Base-by-base conservation (phyloP, 768 basidiomycete genomes). In the Cubamyces lactineus region DNA sequence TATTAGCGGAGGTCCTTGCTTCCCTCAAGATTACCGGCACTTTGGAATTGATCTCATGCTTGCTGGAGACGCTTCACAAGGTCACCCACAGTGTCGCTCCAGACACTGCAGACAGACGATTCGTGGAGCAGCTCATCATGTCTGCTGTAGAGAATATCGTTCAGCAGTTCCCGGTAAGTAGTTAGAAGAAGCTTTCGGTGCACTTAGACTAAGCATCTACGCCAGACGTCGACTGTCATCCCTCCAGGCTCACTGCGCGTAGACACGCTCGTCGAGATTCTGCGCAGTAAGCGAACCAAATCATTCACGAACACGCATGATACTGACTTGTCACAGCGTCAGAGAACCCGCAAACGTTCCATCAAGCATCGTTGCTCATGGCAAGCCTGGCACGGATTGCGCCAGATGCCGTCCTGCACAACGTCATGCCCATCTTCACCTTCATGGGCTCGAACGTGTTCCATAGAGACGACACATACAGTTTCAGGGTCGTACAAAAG, bases 381-480 rank as follows among this genome's bases (percentile, higher is more conserved):
- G 89, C 94, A 5, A 89, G 82, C 63, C 75, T 98, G 57, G 91
- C 94, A 2, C 84, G 87, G 17, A 79, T 98, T 39, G 87, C 89
- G 0, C 95, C 96, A 0, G 93, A 96, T 58, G 91, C 94, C 12
- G 93, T 96, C 30, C 80, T 98, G 13, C 93, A 92, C 70, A 94
- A 96, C 67, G 84, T 98, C 53, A 97, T 99, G 93, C 96, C 97
- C 3, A 88, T 99, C 47, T 98, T 99, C 79, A 98, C 96, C 0
- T 98, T 98, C 77, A 98, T 98, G 94, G 96, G 97, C 19, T 93
- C 96, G n/a, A 96, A 94, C 64, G 88, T 98, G 17, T 92, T 98
- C 79, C 96, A 97, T 70, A 84, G 95, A 49, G 97, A 99, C 66
- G 97, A 99, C 71, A 85, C 90, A 0, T 96, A 96, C 75, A 96